phyloP scores from a whole-genome alignment of 2,329 filamentous ascomycete species.

The Orbilia ellipsospora region DNA sequence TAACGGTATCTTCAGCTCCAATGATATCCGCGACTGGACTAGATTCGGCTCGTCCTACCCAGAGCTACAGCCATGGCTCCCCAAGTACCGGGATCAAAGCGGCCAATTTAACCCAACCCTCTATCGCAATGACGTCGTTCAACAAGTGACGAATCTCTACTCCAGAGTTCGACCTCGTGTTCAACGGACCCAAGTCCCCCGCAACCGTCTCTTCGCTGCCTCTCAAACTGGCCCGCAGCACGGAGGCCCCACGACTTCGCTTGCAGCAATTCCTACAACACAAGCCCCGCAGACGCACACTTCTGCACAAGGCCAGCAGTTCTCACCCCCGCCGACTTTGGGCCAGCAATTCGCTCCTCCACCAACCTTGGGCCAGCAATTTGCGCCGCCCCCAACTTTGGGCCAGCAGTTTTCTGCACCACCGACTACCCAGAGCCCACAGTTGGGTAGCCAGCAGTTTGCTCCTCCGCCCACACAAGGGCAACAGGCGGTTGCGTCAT shows the following conservation, averaged over 20 bases:
- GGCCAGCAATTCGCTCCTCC: constrained; percentile 32
- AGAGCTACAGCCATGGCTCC: constrained; percentile 51
- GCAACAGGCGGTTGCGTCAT: too few species aligned
- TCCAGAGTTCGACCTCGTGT: constrained; percentile 35
- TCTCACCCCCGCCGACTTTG: constrained; percentile 29
- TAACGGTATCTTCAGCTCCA: constrained; percentile 31
- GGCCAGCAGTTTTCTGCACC: constrained; percentile 20
- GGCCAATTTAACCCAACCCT: constrained; percentile 34
- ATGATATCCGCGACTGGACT: constrained; percentile 48
- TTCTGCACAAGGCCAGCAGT: constrained; percentile 12
- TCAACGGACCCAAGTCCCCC: constrained; percentile 38
- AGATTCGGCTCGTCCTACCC: constrained; percentile 47
- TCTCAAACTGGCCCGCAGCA: constrained; percentile 11
- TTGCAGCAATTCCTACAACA: constrained; percentile 36
- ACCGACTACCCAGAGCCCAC: constrained; percentile 3
- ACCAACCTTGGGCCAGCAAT: constrained; percentile 19
- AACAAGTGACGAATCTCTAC: constrained; percentile 45
- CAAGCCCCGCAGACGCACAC: constrained; percentile 20
- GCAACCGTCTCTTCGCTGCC: constrained; percentile 41
- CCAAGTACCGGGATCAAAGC: constrained; percentile 28
- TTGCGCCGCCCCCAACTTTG: constrained; percentile 10
- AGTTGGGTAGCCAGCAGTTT: constrained; percentile 11
- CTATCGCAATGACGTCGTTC: constrained; percentile 44
- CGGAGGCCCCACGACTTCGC: constrained; percentile 18
- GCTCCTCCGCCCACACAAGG: not conserved